Percentiles rank a stretch among this genome's conserved stretches.
phyloP scores from a whole-genome alignment of 768 basidiomycete species.

The Trametes maxima region DNA sequence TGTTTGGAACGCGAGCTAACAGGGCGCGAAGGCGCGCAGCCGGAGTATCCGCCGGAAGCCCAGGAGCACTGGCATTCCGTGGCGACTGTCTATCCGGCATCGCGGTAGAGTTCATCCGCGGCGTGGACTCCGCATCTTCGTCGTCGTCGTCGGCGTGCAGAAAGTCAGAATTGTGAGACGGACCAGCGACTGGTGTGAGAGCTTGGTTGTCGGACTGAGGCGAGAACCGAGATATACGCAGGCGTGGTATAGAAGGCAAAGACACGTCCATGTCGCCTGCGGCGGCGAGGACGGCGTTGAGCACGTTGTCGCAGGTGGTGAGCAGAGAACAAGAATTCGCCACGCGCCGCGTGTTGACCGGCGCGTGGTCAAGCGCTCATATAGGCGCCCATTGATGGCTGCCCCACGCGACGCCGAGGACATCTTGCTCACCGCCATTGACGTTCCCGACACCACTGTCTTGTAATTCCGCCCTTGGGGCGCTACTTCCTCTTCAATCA shows the following conservation, averaged over 20 bases:
- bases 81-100: slow-evolving; percentile 25
- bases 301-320: slow-evolving; percentile 11
- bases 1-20: slow-evolving; percentile 50
- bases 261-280: slow-evolving; percentile 28
- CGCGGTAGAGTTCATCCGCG: slow-evolving; percentile 32
- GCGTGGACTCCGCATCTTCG: slow-evolving; percentile 43
- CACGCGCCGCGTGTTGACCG: slow-evolving; percentile 3
- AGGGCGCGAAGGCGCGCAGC: slow-evolving; percentile 67
- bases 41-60: slow-evolving; percentile 44
- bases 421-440: background rate
- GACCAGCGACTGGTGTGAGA: slow-evolving; percentile 34
- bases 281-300: slow-evolving; percentile 19
- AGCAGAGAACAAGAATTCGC: slow-evolving; percentile 7
- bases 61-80: slow-evolving; percentile 10
- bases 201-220: slow-evolving; percentile 15
- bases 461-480: background rate
- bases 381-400: slow-evolving; percentile 9
- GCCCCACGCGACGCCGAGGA: background rate
- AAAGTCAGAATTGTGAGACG: slow-evolving; percentile 37
- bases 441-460: background rate
- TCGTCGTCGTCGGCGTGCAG: slow-evolving; percentile 35
- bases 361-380: slow-evolving; percentile 6
- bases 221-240: slow-evolving; percentile 27
- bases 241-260: slow-evolving; percentile 25
- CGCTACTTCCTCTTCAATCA: slow-evolving; percentile 31